Conservation (phyloP, 2,329 filamentous ascomycete species). For the Cladosporium cucumerinum region DNA sequence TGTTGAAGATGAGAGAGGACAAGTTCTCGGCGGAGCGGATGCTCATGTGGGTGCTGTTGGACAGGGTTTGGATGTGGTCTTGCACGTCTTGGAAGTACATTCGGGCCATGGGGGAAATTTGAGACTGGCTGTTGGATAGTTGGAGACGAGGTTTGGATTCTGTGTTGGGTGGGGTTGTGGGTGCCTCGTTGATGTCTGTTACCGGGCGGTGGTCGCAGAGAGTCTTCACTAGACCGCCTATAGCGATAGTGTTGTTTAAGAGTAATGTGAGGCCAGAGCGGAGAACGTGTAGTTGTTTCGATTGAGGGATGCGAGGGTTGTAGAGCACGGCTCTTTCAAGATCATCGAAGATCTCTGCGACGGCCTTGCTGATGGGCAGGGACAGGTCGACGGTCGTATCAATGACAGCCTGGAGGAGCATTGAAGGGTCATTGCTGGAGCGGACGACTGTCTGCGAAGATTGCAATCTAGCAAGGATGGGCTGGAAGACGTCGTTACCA, state of each 20-base stretch:
- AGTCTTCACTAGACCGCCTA: slow-evolving; percentile 75
- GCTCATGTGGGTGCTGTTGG: slow-evolving; percentile 74
- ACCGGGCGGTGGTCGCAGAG: slow-evolving; percentile 74
- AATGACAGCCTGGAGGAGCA: slow-evolving; percentile 83
- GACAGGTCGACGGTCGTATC: slow-evolving; percentile 89
- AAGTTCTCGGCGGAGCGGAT: slow-evolving; percentile 69
- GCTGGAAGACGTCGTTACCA: slow-evolving; percentile 58
- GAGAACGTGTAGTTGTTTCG: slow-evolving; percentile 65
- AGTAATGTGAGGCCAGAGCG: slow-evolving; percentile 78
- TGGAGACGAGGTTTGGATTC: slow-evolving; percentile 12
- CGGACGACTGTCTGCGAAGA: slow-evolving; percentile 78
- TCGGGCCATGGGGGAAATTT: slow-evolving; percentile 74
- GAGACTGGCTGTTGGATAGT: slow-evolving; percentile 36
- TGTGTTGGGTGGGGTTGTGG: not conserved
- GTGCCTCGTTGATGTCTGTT: slow-evolving; percentile 13
- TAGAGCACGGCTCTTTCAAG: slow-evolving; percentile 83
- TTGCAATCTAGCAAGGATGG: slow-evolving; percentile 69
- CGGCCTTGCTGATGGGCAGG: slow-evolving; percentile 78
- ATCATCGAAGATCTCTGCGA: slow-evolving; percentile 81
- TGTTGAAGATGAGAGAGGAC: slow-evolving; percentile 92
- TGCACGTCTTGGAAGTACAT: slow-evolving; percentile 87
- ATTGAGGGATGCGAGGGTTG: slow-evolving; percentile 73
- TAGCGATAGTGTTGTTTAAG: slow-evolving; percentile 75
- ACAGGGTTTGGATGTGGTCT: slow-evolving; percentile 82
- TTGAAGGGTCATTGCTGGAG: slow-evolving; percentile 80